These are phyloP conservation scores for Neurospora sp. DNA, from an alignment of 2,329 filamentous ascomycete genomes.

Conservation along the genomic window DNA sequence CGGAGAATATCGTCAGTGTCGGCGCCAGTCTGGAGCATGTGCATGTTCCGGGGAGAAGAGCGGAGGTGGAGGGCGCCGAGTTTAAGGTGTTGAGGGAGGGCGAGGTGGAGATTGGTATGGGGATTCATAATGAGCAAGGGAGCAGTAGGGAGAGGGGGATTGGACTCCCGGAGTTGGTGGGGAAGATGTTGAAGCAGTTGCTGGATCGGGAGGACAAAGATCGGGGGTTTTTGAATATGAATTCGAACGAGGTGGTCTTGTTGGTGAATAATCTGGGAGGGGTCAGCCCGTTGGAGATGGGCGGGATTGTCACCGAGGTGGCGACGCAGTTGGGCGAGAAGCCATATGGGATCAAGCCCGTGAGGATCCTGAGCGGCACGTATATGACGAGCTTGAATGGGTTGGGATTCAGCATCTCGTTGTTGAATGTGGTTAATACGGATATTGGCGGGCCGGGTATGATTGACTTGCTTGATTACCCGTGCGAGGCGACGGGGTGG, in stretches of 20 bases:
- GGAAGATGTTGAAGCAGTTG: conserved; percentile 60
- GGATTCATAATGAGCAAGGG: conserved; percentile 64
- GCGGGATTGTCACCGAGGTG: conserved; percentile 62
- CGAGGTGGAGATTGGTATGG: conserved; percentile 63
- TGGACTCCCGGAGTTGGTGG: conserved; percentile 45
- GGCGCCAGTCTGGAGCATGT: conserved; percentile 82
- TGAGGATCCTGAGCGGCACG: conserved; percentile 57
- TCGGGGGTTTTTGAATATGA: conserved; percentile 56
- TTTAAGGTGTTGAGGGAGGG: conserved; percentile 47
- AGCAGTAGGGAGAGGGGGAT: conserved; percentile 40
- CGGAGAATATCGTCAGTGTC: conserved; percentile 72
- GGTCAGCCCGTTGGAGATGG: conserved; percentile 62
- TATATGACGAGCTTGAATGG: conserved; percentile 76
- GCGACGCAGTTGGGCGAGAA: conserved; percentile 46
- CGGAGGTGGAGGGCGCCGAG: conserved; percentile 32
- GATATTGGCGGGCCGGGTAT: conserved; percentile 52
- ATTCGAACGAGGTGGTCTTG: conserved; percentile 54
- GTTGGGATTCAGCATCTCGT: conserved; percentile 62
- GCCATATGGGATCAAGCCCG: conserved; percentile 50
- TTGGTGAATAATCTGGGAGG: conserved; percentile 70
- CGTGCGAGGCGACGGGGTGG: conserved; percentile 63
- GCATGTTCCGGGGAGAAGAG: conserved; percentile 74
- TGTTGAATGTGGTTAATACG: conserved; percentile 54
- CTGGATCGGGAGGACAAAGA: conserved; percentile 49
- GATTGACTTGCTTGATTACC: conserved; percentile 61